Evolutionary conservation across 1,284 basidiomycete genomes (phyloP), one percentile per base, ranked within the genome.

Genomic region (Lentinus polychrous): DNA sequence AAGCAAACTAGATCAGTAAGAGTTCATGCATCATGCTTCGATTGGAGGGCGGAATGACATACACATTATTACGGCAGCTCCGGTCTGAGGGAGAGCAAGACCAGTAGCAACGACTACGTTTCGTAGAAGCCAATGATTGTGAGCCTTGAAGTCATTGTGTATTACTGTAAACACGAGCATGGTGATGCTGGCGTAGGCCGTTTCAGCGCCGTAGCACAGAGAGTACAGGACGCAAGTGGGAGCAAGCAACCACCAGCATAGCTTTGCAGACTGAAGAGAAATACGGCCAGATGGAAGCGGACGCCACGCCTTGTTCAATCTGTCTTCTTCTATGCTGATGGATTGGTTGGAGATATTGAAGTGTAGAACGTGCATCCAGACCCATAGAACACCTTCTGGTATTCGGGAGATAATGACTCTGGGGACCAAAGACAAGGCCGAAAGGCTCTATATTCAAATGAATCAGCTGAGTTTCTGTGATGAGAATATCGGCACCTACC

Each of bases 261-360:
- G 39, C 17, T 50, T 55, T 1, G 72, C 66, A 22, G 57, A 53
- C 10, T 38, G 34, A 18, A 68, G 47, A 10, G 67, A 60, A 33
- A 75, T 67, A n/a, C 69, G 64, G 8, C 66, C 62, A 1, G 72
- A 62, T 8, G 74, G 72, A 10, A 76, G 59, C 6, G 73, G 74
- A 7, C 74, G 56, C 60, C 67, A 68, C 2, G 67, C 63, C 50
- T 74, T 73, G 56, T 76, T 76, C 37, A 56, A 48, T 12, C 54
- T 54, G 48, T 75, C 72, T 52, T 74, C 72, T 23, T 66, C 65
- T 0, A 65, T 62, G 3, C 58, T 55, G n/a, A 58, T 40, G 2
- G 50, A 58, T 52, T 75, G 73, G 54, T 75, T 76, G 8, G 73
- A 70, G 11, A 71, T 54, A 36, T 66, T 61, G 55, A 60, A 63